These are phyloP conservation scores for Penicillium concentricum DNA, from an alignment of 2,329 filamentous ascomycete genomes.

Conservation along the genomic window DNA sequence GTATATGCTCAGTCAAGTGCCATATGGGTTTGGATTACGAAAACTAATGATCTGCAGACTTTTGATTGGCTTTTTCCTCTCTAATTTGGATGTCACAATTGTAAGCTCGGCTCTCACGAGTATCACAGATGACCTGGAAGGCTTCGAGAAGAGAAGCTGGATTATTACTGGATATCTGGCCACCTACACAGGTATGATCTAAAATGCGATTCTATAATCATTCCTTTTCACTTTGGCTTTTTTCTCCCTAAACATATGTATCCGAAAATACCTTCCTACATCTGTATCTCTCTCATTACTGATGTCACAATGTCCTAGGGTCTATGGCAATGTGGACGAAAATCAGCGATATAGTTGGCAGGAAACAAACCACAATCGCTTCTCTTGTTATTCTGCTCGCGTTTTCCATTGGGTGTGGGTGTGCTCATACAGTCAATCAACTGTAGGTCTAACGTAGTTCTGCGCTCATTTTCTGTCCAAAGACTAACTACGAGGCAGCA, in stretches of 20 bases:
- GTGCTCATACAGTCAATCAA: constrained; percentile 30
- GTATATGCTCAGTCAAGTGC: constrained; percentile 5
- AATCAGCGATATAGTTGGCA: constrained; percentile 34
- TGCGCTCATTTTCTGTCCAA: neutral
- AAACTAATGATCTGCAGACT: constrained; percentile 15
- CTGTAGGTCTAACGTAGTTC: constrained; percentile 17
- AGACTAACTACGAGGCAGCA: constrained; percentile 20
- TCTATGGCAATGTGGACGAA: constrained; percentile 36
- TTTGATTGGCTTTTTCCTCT: constrained; percentile 31
- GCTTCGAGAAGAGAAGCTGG: constrained; percentile 36
- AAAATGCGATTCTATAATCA: neutral
- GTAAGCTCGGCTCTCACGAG: constrained; percentile 36
- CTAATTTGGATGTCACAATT: constrained; percentile 36
- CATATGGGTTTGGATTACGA: neutral
- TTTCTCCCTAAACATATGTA: neutral
- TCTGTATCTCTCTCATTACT: neutral
- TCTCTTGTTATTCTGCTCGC: constrained; percentile 30
- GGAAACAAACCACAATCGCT: constrained; percentile 24
- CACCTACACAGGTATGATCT: constrained; percentile 33
- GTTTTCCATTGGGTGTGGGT: constrained; percentile 35
- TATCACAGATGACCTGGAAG: constrained; percentile 35
- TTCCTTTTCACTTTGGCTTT: neutral
- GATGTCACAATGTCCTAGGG: constrained; percentile 12
- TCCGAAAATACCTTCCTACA: neutral
- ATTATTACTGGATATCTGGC: constrained; percentile 37